Base-by-base conservation (phyloP, 208 protist species). In the Crithidia expoeki region DNA sequence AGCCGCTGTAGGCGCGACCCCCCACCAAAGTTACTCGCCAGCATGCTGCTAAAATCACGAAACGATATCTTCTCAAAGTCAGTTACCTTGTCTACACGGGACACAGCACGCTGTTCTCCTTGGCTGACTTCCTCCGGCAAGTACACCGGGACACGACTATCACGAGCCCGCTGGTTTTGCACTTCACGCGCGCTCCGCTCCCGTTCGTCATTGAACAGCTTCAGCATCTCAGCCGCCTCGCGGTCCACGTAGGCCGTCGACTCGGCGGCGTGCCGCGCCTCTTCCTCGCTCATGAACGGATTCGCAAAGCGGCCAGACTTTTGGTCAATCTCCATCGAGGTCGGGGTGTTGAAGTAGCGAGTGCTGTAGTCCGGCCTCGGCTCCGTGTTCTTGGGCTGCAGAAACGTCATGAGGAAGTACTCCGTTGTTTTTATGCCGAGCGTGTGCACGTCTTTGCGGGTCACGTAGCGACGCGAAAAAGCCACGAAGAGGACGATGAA, bases 171-270 rank as follows among this genome's bases (percentile, higher is more conserved):
- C 21, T 59, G 53, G 44, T 77, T 49, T 65, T 67, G 66, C n/a
- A 32, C 23, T 0, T 72, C 60, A 2, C 69, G 73, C 11, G 44
- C 58, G 16, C 65, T 50, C 2, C 59, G 65, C 44, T 87, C 85
- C 28, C 90, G 92, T 62, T 91, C 91, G 33, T 94, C 88, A 59
- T 96, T 96, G 44, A 94, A 79, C 28, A 96, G 68, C 49, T 83
- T 71, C 58, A 94, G 23, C 58, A 92, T 86, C 65, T 92, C 85
- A 5, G 69, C 85, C 53, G 85, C 73, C 69, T 96, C 88, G 11
- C 61, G 63, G 17, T 71, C 59, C 17, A 75, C 76, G 74, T 86
- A 93, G n/a, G 69, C 82, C 28, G 50, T 50, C 17, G 76, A 75
- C 57, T 81, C 72, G 40, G 84, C 74, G 1, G 75, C 70, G 30